A percentile compares a stretch with the other conserved stretches of the same genome.
These are phyloP conservation scores for Rhodocollybia butyracea DNA, from an alignment of 768 basidiomycete species.

Conservation along the genomic window DNA sequence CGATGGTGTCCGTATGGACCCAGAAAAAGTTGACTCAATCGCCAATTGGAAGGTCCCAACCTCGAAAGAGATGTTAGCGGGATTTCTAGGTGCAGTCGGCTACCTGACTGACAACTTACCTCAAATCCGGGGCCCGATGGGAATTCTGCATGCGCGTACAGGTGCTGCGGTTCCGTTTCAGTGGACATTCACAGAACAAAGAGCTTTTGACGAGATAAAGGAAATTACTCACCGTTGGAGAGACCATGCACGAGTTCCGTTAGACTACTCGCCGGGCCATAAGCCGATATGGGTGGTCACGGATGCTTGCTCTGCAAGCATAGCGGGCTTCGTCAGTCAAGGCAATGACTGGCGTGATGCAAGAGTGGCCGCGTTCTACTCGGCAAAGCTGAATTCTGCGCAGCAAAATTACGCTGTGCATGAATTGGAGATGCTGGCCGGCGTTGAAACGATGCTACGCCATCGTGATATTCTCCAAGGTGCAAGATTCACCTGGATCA, in stretches of 20 bases:
- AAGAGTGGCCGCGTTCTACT: slow-evolving; percentile 13
- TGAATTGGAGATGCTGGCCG: slow-evolving; percentile 25
- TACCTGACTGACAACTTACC: slow-evolving; percentile 32
- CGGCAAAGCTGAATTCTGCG: slow-evolving; percentile 15
- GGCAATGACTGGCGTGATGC: slow-evolving; percentile 15
- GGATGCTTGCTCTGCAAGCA: slow-evolving; percentile 11
- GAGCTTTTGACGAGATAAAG: slow-evolving; percentile 35
- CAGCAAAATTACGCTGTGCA: slow-evolving; percentile 23
- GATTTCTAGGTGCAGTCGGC: slow-evolving; percentile 27
- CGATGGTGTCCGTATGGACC: slow-evolving; percentile 39
- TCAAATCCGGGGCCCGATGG: slow-evolving; percentile 35
- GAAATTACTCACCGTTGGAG: slow-evolving; percentile 9
- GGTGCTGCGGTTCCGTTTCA: slow-evolving; percentile 22
- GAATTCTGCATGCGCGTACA: slow-evolving; percentile 21
- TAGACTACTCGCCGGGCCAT: slow-evolving; percentile 4
- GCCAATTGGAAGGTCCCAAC: slow-evolving; percentile 33
- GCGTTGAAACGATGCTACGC: slow-evolving; percentile 15
- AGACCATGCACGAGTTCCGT: neutral
- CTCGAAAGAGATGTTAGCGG: slow-evolving; percentile 26
- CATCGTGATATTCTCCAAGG: slow-evolving; percentile 16
- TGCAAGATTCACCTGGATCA: slow-evolving; percentile 10
- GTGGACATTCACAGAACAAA: slow-evolving; percentile 26
- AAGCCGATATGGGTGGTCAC: slow-evolving; percentile 11
- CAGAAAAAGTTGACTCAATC: slow-evolving; percentile 36
- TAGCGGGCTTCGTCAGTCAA: neutral